A percentile compares a stretch with the other conserved stretches of the same genome.
Evolutionary conservation across 345 rosid species (phyloP).

Genomic region (Eucalyptus camaldulensis): DNA sequence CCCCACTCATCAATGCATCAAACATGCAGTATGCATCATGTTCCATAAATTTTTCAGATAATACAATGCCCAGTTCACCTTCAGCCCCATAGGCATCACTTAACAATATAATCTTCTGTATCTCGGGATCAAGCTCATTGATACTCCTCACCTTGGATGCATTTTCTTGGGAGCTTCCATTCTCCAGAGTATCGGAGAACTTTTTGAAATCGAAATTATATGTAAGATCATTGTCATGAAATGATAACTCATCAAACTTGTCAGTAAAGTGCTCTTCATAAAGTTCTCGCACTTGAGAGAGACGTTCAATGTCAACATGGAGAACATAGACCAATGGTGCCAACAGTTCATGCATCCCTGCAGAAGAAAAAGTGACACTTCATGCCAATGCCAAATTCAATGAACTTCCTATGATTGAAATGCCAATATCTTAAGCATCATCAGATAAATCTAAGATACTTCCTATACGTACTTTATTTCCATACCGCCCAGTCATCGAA

Average conservation of each 20-base stretch:
- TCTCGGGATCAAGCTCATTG: constrained; percentile 80
- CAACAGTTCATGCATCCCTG: constrained; percentile 98
- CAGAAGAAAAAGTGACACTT: background rate
- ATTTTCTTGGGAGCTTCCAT: constrained; percentile 32
- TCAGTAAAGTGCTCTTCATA: constrained; percentile 85
- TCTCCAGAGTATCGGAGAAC: constrained; percentile 48
- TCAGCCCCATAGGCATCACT: constrained; percentile 97
- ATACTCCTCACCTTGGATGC: constrained; percentile 39
- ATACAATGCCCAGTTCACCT: constrained; percentile 91
- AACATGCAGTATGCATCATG: constrained; percentile 98
- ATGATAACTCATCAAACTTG: constrained; percentile 72
- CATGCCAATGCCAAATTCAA: background rate
- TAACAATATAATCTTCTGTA: constrained; percentile 47
- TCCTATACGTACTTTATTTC: background rate
- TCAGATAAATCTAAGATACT: background rate
- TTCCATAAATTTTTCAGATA: constrained; percentile 96
- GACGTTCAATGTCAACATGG: constrained; percentile 73
- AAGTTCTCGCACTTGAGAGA: constrained; percentile 67
- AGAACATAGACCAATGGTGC: constrained; percentile 92
- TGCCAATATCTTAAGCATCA: background rate
- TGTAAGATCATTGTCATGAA: constrained; percentile 58
- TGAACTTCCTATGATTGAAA: background rate
- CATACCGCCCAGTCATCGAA: background rate
- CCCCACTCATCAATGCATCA: constrained; percentile 86
- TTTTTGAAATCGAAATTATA: constrained; percentile 82